Base-by-base conservation (phyloP, 345 rosid genomes). In the Arabidopsis suecica region DNA sequence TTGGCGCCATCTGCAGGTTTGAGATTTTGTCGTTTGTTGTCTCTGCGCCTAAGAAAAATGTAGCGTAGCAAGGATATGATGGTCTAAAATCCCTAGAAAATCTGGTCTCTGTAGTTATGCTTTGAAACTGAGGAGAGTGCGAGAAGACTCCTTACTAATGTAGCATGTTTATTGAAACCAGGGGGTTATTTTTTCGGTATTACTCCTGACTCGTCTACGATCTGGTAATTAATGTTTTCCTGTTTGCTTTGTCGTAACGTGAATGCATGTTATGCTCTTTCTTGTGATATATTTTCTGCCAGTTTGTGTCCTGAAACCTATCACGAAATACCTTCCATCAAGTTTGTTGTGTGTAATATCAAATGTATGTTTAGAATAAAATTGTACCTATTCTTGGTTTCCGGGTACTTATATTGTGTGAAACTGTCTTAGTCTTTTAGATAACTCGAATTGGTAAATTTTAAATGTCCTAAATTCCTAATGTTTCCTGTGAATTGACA, bases 121-220 rank as follows among this genome's bases (percentile, higher is more conserved):
- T 92, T 95, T 76, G 97, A 90, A 76, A 92, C 86, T 13, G 96
- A 95, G 86, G 98, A 95, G 80, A 90, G 84, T 78, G 99, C 93
- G 14, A 90, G 93, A 80, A 90, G 80, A 78, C 97, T 95, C 63
- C 73, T 95, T 14, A 80, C 82, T 69, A 95, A 89, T 84, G 99
- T 90, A 20, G 84, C 99, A 8, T 85, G 84, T 69, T 76, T 95
- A 84, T 86, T 92, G 73, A 90, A 92, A 79, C 94, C 99, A 0
- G 97, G 98, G 80, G 99, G 99, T 71, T 95, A 89, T 84, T 92
- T 92, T 83, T 84, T 95, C 11, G 99, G 98, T 75, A 87, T 95
- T 77, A 88, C 91, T 86, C 97, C 96, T 56, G 99, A 95, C 86
- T 92, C 98, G 64, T 92, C 99, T 83, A 95, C 96, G 7, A 90